Evolutionary conservation across 352 stramenopile species (phyloP), one percentile per base, ranked within the genome.

Genomic region (Globisporangium takayamanum): DNA sequence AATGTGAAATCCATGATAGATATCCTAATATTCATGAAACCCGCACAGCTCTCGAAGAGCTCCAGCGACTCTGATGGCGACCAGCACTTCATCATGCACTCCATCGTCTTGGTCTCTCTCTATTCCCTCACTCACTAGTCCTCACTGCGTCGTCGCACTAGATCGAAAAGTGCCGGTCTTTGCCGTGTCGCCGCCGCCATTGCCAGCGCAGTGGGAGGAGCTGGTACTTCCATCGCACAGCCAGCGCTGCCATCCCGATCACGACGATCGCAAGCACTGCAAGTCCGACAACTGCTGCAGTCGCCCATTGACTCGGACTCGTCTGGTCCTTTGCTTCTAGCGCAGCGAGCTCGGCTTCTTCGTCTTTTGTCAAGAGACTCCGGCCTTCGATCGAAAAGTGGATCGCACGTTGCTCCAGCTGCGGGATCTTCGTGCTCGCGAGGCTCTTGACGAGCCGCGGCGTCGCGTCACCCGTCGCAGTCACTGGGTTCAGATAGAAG

Each of bases 331-430:
- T 41, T 48, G 30, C 25, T 41, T 60, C 55, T 30, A 60, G 50
- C 20, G 22, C 46, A 5, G 37, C 30, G 33, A 60, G 42, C 55
- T 39, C 46, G 0, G 33, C 33, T 25, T 91, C 80, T 66, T 91
- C 80, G 10, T 61, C 67, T 15, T 62, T 62, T 28, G 70, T 84
- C 18, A 91, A 67, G 0, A 84, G 62, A 11, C 72, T 68, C 28
- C 80, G 74, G 18, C 78, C 80, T 71, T 89, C 78, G 51, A 91
- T 91, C 20, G 80, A 91, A 64, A 84, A 88, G 3, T 78, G 65
- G 51, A 91, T 89, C 30, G 80, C 78, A 14, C 86, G 72, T 48
- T 84, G 70, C 63, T 91, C 80, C 22, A 84, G 66, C 36, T 67
- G 51, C 11, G 68, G 48, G 48, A 80, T 87, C 44, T 77, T 75